Evolutionary conservation across 768 basidiomycete genomes (phyloP).

Genomic region (Trametes cingulata): DNA sequence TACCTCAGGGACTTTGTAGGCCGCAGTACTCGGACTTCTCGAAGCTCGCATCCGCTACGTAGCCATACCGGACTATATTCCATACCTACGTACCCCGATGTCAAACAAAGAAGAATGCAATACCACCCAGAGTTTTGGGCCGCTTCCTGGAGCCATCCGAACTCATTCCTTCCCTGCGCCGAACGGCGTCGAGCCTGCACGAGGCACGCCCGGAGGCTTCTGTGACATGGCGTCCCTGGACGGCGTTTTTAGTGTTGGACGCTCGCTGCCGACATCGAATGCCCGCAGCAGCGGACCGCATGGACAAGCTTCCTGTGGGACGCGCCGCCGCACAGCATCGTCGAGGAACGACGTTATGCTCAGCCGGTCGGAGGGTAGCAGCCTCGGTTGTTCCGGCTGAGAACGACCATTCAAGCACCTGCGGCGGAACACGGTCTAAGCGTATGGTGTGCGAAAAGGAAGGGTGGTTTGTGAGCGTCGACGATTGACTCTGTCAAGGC

Average conservation of each 20-base stretch:
- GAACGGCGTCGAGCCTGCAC: background rate
- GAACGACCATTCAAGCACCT: background rate
- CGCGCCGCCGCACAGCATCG: background rate
- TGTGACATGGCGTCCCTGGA: background rate
- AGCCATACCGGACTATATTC: conserved; percentile 10
- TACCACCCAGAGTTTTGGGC: background rate
- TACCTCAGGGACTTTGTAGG: conserved; percentile 14
- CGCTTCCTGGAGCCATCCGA: too few relatives aligned
- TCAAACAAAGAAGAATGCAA: conserved; percentile 5
- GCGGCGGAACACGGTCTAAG: background rate
- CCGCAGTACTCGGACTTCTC: conserved; percentile 3
- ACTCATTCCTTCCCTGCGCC: too few relatives aligned
- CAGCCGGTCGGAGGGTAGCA: background rate
- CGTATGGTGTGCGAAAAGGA: background rate
- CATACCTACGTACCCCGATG: conserved; percentile 6
- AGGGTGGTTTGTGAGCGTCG: background rate
- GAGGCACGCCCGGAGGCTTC: background rate
- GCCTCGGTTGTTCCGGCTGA: background rate
- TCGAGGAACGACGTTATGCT: background rate
- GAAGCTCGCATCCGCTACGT: conserved; percentile 6
- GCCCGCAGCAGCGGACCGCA: conserved; percentile 4
- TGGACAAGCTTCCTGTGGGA: conserved; percentile 7
- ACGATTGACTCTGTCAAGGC: background rate
- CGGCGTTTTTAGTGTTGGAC: background rate
- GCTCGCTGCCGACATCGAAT: background rate